These are phyloP conservation scores for Arthroderma sp. DNA, from an alignment of 2,329 filamentous ascomycete species.

Conservation along the genomic window DNA sequence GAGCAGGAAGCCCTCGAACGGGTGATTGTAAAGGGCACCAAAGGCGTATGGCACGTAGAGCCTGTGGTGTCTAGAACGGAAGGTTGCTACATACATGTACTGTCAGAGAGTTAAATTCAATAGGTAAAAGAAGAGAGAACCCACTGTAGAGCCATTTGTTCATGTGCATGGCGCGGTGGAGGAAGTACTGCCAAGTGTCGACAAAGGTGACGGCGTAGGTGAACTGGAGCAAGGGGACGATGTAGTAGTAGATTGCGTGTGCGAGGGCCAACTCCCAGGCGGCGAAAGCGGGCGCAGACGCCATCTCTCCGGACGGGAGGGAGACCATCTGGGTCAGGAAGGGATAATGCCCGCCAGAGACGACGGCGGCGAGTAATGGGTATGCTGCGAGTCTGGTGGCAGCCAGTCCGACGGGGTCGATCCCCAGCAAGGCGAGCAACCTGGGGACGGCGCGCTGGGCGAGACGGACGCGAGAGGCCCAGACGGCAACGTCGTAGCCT, in stretches of 20 bases:
- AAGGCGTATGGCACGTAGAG: conserved; percentile 97
- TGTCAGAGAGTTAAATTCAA: conserved; percentile 13
- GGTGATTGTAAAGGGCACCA: conserved; percentile 93
- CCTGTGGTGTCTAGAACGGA: conserved; percentile 91
- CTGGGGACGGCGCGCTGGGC: conserved; percentile 66
- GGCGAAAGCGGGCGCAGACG: conserved; percentile 59
- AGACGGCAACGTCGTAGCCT: conserved; percentile 76
- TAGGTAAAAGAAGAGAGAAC: conserved; percentile 21
- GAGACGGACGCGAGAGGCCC: conserved; percentile 71
- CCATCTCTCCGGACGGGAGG: conserved; percentile 38
- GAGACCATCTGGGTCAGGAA: conserved; percentile 50
- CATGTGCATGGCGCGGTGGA: conserved; percentile 91
- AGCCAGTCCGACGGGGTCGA: conserved; percentile 64
- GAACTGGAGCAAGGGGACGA: conserved; percentile 69
- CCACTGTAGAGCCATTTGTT: conserved; percentile 94
- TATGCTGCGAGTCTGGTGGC: conserved; percentile 64
- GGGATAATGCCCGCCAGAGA: conserved; percentile 74
- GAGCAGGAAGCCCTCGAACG: conserved; percentile 82
- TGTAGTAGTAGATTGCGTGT: conserved; percentile 64
- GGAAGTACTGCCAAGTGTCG: conserved; percentile 97
- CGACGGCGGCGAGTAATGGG: conserved; percentile 59
- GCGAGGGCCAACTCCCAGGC: conserved; percentile 68
- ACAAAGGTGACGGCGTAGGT: conserved; percentile 60
- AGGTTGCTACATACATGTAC: conserved; percentile 47
- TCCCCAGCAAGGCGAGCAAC: conserved; percentile 56